A percentile compares a stretch with the other conserved stretches of the same genome.
phyloP scores from a whole-genome alignment of 2,329 filamentous ascomycete genomes.

The Penicillium sp. region DNA sequence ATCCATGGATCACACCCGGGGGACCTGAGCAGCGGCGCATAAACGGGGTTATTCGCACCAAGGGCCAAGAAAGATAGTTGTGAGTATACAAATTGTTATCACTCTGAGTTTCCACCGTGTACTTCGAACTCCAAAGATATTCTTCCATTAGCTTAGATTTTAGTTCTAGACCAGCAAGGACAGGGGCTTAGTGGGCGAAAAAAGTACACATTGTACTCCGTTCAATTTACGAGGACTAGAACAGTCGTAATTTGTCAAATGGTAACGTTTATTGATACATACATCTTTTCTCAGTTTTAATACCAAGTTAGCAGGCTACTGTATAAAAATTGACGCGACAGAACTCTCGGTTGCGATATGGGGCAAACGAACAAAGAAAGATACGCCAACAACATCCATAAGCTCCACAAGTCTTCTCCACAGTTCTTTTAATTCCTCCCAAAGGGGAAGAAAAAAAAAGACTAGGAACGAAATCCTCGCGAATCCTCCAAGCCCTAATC shows the following conservation, averaged over 20 bases:
- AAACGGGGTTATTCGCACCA: not conserved
- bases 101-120: too few relatives aligned
- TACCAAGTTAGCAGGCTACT: conserved; percentile 2
- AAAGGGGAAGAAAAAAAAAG: not conserved
- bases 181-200: not conserved
- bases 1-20: not conserved
- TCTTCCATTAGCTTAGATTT: too few relatives aligned
- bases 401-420: conserved; percentile 9
- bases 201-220: not conserved
- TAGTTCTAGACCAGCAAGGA: not conserved
- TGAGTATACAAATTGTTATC: too few relatives aligned
- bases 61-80: not conserved
- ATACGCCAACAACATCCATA: not conserved
- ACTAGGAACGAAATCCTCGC: not conserved
- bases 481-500: conserved; percentile 2
- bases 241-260: not conserved
- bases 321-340: not conserved
- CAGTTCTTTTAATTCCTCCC: conserved; percentile 5
- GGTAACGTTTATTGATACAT: conserved; percentile 3
- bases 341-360: conserved; percentile 1
- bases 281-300: not conserved
- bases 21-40: not conserved
- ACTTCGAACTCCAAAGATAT: too few relatives aligned
- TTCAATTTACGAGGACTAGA: not conserved
- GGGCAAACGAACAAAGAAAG: conserved; percentile 6